These are phyloP conservation scores for Neurospora tetraspora DNA, from an alignment of 495 filamentous ascomycete genomes.

Conservation along the genomic window DNA sequence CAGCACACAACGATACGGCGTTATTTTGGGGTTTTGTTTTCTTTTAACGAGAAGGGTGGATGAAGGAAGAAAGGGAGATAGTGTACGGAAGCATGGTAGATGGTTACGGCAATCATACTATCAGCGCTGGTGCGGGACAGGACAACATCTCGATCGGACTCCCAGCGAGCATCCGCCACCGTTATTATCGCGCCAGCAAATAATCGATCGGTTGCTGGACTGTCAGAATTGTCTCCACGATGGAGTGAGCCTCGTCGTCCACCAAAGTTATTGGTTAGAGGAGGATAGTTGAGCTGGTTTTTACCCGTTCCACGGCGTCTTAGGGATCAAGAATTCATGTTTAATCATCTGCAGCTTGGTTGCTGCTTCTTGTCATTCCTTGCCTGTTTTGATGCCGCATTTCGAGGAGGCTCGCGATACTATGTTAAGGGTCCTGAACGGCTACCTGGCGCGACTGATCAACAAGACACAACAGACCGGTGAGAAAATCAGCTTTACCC, in stretches of 20 bases:
- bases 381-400: not conserved
- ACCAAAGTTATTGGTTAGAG: not conserved
- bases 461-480: not conserved
- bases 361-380: not conserved
- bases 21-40: conserved; percentile 10
- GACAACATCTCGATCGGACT: not conserved
- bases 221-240: not conserved
- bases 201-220: not conserved
- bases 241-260: not conserved
- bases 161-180: not conserved
- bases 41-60: not conserved
- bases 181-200: not conserved
- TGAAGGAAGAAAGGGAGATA: not conserved
- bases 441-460: not conserved
- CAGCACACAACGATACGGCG: conserved; percentile 9
- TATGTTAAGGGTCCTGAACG: not conserved
- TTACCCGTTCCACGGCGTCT: not conserved
- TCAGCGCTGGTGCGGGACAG: too few relatives aligned
- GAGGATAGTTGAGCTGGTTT: not conserved
- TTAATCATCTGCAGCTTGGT: not conserved
- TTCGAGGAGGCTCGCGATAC: not conserved
- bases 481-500: not conserved
- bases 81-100: not conserved
- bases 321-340: not conserved
- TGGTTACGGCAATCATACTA: not conserved